Conservation (phyloP, 2,329 filamentous ascomycete species). For the Phaeosphaeriaceae sp. region DNA sequence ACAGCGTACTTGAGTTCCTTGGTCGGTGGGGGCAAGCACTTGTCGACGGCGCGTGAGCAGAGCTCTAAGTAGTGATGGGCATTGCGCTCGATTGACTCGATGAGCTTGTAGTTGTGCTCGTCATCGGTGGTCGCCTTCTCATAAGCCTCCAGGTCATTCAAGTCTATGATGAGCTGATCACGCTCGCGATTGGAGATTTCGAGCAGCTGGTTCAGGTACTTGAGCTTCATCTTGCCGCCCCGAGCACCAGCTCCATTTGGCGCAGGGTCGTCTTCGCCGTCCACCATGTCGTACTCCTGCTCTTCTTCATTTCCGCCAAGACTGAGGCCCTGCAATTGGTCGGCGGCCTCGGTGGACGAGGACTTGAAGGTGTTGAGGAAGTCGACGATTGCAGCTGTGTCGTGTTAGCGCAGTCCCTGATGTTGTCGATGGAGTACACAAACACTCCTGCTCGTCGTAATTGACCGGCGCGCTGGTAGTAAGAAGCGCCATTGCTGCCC, state of each 20-base stretch:
- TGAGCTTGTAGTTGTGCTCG: constrained; percentile 68
- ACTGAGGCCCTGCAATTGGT: constrained; percentile 82
- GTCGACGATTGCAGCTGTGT: constrained; percentile 78
- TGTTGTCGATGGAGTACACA: constrained; percentile 43
- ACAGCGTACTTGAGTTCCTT: constrained; percentile 73
- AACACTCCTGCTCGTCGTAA: constrained; percentile 86
- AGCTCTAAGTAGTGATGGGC: constrained; percentile 96
- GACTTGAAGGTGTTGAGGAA: constrained; percentile 91
- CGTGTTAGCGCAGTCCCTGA: constrained; percentile 43
- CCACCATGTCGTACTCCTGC: constrained; percentile 93
- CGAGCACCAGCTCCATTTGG: constrained; percentile 55
- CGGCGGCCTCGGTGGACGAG: constrained; percentile 72
- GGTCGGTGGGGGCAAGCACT: constrained; percentile 79
- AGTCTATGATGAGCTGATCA: constrained; percentile 81
- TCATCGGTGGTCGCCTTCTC: constrained; percentile 71
- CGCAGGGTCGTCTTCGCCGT: constrained; percentile 72
- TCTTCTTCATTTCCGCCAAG: constrained; percentile 86
- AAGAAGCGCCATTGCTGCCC: constrained; percentile 78
- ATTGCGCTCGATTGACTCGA: constrained; percentile 86
- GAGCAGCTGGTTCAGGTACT: constrained; percentile 89
- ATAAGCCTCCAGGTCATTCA: constrained; percentile 87
- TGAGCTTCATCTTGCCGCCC: constrained; percentile 67
- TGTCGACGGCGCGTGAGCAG: constrained; percentile 86
- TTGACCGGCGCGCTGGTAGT: constrained; percentile 80
- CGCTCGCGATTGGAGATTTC: constrained; percentile 81